These are phyloP conservation scores for Euphorbia corollata DNA, from an alignment of 441 rosid species.

Conservation along the genomic window DNA sequence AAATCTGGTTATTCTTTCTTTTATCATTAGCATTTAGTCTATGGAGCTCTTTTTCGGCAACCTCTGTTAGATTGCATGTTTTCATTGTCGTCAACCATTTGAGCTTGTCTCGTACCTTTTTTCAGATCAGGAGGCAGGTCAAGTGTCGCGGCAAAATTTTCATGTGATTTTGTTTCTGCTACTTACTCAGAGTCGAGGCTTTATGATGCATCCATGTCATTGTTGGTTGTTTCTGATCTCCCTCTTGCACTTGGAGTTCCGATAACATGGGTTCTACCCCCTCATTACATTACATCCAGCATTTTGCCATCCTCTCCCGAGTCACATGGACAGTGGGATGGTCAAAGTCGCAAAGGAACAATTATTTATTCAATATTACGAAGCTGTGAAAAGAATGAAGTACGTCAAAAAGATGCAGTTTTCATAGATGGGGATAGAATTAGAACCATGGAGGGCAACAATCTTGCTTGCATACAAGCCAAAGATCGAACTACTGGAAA, in stretches of 20 bases:
- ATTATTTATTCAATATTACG: constrained; percentile 64
- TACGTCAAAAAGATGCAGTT: constrained; percentile 41
- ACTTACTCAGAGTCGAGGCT: constrained; percentile 55
- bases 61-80: constrained; percentile 7
- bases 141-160: constrained; percentile 56
- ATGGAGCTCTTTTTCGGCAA: background rate
- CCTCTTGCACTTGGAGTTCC: constrained; percentile 89
- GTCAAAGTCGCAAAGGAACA: constrained; percentile 57
- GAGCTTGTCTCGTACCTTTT: constrained; percentile 24
- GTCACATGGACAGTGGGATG: constrained; percentile 45
- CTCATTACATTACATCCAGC: constrained; percentile 68
- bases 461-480: constrained; percentile 84
- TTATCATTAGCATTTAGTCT: background rate
- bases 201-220: constrained; percentile 50
- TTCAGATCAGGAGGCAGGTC: constrained; percentile 80
- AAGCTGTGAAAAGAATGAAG: constrained; percentile 47
- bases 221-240: constrained; percentile 73
- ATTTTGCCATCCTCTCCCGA: constrained; percentile 56
- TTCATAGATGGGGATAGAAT: constrained; percentile 55
- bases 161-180: constrained; percentile 71
- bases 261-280: constrained; percentile 90
- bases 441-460: constrained; percentile 58
- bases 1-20: background rate
- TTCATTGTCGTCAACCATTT: constrained; percentile 12
- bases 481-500: constrained; percentile 80